Evolutionary conservation across 345 rosid species (phyloP), one percentile per base, ranked within the genome.

Genomic region (Populus davidiana): DNA sequence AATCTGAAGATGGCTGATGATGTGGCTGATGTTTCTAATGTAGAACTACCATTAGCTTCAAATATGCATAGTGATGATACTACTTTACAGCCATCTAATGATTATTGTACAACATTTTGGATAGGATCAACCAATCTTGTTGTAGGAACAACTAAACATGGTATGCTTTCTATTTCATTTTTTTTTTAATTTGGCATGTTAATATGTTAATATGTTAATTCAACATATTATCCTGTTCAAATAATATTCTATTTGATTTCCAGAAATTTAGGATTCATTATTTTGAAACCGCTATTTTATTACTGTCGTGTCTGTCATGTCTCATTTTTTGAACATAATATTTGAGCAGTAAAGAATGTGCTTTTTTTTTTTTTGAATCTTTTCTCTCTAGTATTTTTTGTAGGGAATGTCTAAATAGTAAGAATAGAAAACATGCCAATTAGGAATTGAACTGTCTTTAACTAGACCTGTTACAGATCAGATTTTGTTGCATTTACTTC

Each of bases 111-210:
- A 36, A 66, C 89, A 18, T 91, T 81, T 72, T 90, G 98, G 98
- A 70, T 95, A 36, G 97, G 91, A 70, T 83, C 90, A 6, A 93
- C 96, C 7, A 91, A 89, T 84, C 82, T 95, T 59, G 92, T 91
- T 2, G 81, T 92, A 23, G 91, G 91, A 20, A 8, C 86, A 44
- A 85, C 92, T 80, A 86, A 86, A 79, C 70, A 69, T 17, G 90
- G 98, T 90, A 87, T 76, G 83, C 69, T 66, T 47, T 47, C 5
- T 47, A 47, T 47, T 47, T 47, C 5, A 13, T 0, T 11, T 13
- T 14, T 13, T 14, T 12, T 14, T 12, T 13, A 44, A 47, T 47
- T 47, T 47, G 16, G 18, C 5, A 47, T 47, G 17, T 47, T 12
- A 47, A 47, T 47, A 47, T 47, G 17, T 47, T 12, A 47, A 47